A percentile compares a stretch with the other conserved stretches of the same genome.
phyloP scores from a whole-genome alignment of 169 alveolate genomes.

The Amoebophrya sp. region DNA sequence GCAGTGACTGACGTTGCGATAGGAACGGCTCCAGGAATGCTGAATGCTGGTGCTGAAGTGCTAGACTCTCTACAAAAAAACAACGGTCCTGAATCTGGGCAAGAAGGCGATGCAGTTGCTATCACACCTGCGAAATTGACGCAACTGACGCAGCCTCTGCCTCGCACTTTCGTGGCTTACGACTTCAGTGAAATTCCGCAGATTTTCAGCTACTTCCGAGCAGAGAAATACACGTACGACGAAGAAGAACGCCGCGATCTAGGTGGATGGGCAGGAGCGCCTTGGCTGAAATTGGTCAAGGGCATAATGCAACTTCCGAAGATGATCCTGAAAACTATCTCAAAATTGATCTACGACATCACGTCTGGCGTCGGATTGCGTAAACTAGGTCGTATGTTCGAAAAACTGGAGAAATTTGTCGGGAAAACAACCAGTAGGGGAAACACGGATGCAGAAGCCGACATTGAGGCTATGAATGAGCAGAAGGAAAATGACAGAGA shows the following conservation, averaged over 20 bases:
- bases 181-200: neutral
- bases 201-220: neutral
- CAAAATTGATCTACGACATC: neutral
- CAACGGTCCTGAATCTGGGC: no score
- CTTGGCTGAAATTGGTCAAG: neutral
- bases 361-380: neutral
- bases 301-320: neutral
- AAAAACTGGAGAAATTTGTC: neutral
- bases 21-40: no score
- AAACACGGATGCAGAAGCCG: neutral
- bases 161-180: neutral
- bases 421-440: neutral
- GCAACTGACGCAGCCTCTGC: neutral
- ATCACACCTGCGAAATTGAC: neutral
- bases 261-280: no score
- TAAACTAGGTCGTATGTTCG: neutral
- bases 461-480: neutral
- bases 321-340: neutral
- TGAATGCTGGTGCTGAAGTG: no score
- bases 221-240: neutral
- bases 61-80: no score
- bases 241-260: neutral
- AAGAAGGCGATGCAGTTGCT: neutral
- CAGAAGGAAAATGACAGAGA: neutral
- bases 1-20: neutral